phyloP scores from a whole-genome alignment of 495 filamentous ascomycete genomes.

The Platismatia glauca region DNA sequence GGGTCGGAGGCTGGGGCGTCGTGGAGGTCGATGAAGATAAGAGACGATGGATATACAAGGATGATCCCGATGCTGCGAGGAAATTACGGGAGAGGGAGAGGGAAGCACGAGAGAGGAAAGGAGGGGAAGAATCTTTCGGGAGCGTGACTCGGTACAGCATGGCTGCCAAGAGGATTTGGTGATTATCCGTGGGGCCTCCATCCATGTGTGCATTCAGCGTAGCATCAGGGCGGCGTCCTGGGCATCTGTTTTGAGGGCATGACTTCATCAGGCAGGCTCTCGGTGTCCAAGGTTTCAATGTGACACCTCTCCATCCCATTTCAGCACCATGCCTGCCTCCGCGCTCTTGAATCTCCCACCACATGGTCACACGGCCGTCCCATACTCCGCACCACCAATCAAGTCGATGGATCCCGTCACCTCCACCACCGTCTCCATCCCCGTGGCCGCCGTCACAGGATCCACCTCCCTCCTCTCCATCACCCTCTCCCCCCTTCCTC shows the following conservation, averaged over 20 bases:
- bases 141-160: conserved; percentile 79
- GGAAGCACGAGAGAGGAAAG: conserved; percentile 59
- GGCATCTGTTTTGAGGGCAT: not conserved
- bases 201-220: conserved; percentile 6
- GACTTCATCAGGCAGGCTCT: not conserved
- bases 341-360: no score
- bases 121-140: conserved; percentile 50
- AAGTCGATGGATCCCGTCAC: no score
- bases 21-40: conserved; percentile 87
- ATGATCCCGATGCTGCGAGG: conserved; percentile 63
- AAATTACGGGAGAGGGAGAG: conserved; percentile 64
- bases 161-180: conserved; percentile 93
- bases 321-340: no score
- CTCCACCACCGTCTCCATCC: not conserved
- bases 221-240: not conserved
- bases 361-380: no score
- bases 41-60: conserved; percentile 75
- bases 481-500: no score
- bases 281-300: no score
- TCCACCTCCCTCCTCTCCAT: not conserved
- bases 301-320: no score
- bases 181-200: conserved; percentile 13
- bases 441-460: not conserved
- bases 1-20: conserved; percentile 50
- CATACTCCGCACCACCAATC: no score